Evolutionary conservation across 768 basidiomycete species (phyloP).

Genomic region (Pisolithus tinctorius): DNA sequence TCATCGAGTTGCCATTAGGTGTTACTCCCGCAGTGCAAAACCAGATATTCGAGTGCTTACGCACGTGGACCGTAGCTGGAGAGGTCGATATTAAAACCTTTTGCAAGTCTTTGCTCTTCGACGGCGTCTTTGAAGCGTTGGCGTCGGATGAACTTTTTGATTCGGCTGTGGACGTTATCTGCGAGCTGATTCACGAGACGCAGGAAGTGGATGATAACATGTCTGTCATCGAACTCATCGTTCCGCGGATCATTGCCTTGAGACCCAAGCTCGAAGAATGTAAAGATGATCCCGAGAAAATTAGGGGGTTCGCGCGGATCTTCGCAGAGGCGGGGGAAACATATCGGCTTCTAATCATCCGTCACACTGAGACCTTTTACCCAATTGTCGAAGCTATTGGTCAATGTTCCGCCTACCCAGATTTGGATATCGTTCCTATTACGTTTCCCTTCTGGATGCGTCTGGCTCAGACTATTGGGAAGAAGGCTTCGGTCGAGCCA

Average conservation of each 20-base stretch:
- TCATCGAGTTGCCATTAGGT: slow-evolving; percentile 46
- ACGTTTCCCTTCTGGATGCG: slow-evolving; percentile 99
- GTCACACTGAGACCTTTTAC: slow-evolving; percentile 88
- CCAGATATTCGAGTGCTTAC: slow-evolving; percentile 79
- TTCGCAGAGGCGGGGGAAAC: slow-evolving; percentile 98
- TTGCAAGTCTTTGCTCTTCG: slow-evolving; percentile 72
- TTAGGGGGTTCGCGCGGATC: slow-evolving; percentile 84
- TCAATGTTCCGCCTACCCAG: slow-evolving; percentile 84
- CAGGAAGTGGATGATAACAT: slow-evolving; percentile 96
- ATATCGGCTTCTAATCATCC: slow-evolving; percentile 81
- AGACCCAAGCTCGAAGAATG: slow-evolving; percentile 51
- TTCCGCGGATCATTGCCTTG: slow-evolving; percentile 78
- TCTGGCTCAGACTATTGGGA: slow-evolving; percentile 83
- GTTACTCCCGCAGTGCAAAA: slow-evolving; percentile 71
- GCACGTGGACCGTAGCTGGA: slow-evolving; percentile 84
- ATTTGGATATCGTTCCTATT: slow-evolving; percentile 94
- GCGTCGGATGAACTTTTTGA: slow-evolving; percentile 87
- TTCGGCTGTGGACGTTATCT: slow-evolving; percentile 83
- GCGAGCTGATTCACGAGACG: slow-evolving; percentile 95
- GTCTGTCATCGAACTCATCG: slow-evolving; percentile 78
- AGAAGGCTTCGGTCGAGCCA: slow-evolving; percentile 63
- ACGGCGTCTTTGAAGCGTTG: slow-evolving; percentile 78
- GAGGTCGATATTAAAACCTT: slow-evolving; percentile 65
- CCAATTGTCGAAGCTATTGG: slow-evolving; percentile 94
- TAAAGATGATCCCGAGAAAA: slow-evolving; percentile 78